Evolutionary conservation across 768 basidiomycete genomes (phyloP).

Genomic region (Phanerodontia chrysosporium): DNA sequence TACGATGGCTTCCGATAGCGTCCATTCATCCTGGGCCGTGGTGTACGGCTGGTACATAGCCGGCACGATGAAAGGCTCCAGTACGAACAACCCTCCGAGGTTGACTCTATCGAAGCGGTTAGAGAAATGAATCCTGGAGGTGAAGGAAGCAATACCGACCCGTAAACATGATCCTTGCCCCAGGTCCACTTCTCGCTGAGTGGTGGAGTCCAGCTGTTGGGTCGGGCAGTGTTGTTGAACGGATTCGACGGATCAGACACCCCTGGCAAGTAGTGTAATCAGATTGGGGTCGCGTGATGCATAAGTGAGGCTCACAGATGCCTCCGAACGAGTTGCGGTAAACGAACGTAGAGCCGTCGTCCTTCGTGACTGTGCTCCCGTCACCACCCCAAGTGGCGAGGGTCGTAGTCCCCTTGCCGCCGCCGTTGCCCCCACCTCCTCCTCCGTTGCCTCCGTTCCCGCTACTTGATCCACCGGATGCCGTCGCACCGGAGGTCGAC

Average conservation of each 20-base stretch:
- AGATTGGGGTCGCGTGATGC: neutral
- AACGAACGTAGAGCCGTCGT: constrained; percentile 67
- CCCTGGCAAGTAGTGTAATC: constrained; percentile 36
- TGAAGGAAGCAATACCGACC: constrained; percentile 34
- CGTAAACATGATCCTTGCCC: constrained; percentile 55
- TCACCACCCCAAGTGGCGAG: constrained; percentile 50
- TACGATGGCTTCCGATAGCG: constrained; percentile 47
- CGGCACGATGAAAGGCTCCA: constrained; percentile 77
- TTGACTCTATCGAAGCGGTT: constrained; percentile 44
- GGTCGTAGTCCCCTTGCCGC: neutral
- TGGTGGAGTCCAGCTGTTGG: constrained; percentile 78
- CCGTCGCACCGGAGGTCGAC: constrained; percentile 3
- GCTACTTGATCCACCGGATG: constrained; percentile 6
- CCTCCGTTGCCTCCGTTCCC: neutral
- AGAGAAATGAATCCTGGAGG: neutral
- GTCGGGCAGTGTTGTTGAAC: constrained; percentile 67
- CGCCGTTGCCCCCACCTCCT: neutral
- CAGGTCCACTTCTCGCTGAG: constrained; percentile 74
- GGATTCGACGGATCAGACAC: constrained; percentile 65
- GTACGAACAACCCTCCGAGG: constrained; percentile 69
- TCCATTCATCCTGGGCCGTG: constrained; percentile 59
- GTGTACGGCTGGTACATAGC: constrained; percentile 52
- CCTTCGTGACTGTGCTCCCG: constrained; percentile 60
- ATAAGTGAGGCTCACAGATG: constrained; percentile 45
- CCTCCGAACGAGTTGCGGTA: constrained; percentile 80